phyloP scores from a whole-genome alignment of 2,329 filamentous ascomycete species.

The Cryphonectria parasitica region DNA sequence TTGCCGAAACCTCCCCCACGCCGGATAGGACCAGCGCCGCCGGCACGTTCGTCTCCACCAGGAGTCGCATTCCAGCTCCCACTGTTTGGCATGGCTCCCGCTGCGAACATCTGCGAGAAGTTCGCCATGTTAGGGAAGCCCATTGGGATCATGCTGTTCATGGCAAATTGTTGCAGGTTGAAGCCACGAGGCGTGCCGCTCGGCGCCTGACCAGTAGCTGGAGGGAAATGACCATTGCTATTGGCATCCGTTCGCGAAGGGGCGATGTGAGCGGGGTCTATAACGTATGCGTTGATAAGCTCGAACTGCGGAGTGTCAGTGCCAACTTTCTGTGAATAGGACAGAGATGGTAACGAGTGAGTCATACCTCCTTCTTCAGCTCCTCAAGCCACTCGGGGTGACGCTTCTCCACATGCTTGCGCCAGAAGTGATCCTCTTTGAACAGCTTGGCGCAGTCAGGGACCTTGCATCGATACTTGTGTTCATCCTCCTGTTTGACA shows the following conservation, averaged over 20 bases:
- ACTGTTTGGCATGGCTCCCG: conserved; percentile 48
- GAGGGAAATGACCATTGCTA: conserved; percentile 92
- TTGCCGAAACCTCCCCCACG: conserved; percentile 60
- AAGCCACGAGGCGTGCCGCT: conserved; percentile 91
- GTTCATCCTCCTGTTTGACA: conserved; percentile 96
- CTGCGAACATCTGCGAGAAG: conserved; percentile 59
- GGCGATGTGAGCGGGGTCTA: conserved; percentile 93
- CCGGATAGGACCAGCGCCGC: conserved; percentile 68
- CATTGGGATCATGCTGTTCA: conserved; percentile 63
- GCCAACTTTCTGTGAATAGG: neutral
- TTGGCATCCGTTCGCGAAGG: conserved; percentile 92
- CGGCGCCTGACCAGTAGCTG: conserved; percentile 73
- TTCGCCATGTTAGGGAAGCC: conserved; percentile 56
- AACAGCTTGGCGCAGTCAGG: conserved; percentile 96
- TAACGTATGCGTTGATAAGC: conserved; percentile 90
- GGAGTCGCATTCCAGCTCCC: conserved; percentile 55
- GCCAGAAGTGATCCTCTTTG: conserved; percentile 97
- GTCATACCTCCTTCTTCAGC: conserved; percentile 78
- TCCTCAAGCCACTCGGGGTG: conserved; percentile 85
- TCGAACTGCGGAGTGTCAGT: conserved; percentile 62
- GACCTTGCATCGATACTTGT: conserved; percentile 95
- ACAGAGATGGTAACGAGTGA: neutral
- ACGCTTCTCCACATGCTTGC: conserved; percentile 96
- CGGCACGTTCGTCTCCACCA: conserved; percentile 55
- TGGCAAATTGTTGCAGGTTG: conserved; percentile 74